A percentile compares a stretch with the other conserved stretches of the same genome.
Conservation (phyloP, 495 filamentous ascomycete species). For the Aspergillus campestris region DNA sequence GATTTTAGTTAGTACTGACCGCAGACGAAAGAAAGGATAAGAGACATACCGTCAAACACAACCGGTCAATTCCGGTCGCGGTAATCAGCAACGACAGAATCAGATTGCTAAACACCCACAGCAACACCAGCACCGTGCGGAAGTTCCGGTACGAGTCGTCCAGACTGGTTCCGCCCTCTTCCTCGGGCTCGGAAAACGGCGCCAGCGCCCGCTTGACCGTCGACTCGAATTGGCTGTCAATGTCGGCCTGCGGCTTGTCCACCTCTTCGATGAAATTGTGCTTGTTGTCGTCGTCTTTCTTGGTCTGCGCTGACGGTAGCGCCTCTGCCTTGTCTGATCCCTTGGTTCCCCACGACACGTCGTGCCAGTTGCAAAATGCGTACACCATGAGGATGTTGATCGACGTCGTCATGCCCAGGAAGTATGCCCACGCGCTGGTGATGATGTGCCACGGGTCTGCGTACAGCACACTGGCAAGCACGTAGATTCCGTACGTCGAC, state of each 20-base stretch:
- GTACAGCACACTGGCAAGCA: constrained; percentile 89
- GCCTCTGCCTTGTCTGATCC: constrained; percentile 94
- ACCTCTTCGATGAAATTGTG: constrained; percentile 87
- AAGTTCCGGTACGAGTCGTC: constrained; percentile 98
- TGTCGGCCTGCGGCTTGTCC: constrained; percentile 94
- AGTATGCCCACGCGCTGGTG: constrained; percentile 87
- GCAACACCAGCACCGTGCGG: constrained; percentile 79
- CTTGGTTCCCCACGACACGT: constrained; percentile 99
- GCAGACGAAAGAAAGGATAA: background rate
- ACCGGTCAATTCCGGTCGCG: constrained; percentile 62
- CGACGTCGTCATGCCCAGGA: constrained; percentile 88
- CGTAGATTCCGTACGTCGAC: constrained; percentile 94
- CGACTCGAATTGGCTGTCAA: constrained; percentile 90
- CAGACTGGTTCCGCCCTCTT: constrained; percentile 67
- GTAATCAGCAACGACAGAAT: constrained; percentile 77
- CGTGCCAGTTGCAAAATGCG: constrained; percentile 99
- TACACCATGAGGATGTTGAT: constrained; percentile 99
- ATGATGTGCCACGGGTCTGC: constrained; percentile 99
- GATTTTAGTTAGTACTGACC: constrained; percentile 5
- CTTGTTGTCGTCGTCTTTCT: constrained; percentile 73
- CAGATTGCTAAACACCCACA: constrained; percentile 92
- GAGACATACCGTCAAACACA: constrained; percentile 71
- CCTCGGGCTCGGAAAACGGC: constrained; percentile 63
- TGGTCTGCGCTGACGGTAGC: constrained; percentile 74
- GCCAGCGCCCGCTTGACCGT: constrained; percentile 88